Conservation (phyloP, 192 early-diverging fungal species). For the Entomortierella lignicola region DNA sequence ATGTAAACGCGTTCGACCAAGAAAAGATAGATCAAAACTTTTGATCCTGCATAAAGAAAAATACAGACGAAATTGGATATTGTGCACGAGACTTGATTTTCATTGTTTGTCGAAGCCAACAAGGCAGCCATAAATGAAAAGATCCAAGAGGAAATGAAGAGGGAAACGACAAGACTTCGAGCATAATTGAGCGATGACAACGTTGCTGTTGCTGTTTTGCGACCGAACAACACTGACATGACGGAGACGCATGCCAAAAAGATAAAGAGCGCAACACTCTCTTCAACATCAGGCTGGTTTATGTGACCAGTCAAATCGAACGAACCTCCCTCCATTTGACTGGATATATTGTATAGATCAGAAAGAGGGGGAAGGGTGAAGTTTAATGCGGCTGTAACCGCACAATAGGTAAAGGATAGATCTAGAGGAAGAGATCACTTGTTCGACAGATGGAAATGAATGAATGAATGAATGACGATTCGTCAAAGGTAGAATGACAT, state of each 20-base stretch:
- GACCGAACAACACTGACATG: constrained; percentile 31
- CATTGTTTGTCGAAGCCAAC: constrained; percentile 34
- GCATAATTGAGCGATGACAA: constrained; percentile 53
- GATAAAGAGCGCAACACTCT: constrained; percentile 24
- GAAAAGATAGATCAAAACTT: constrained; percentile 58
- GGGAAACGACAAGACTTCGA: constrained; percentile 46
- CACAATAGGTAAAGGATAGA: too few relatives aligned
- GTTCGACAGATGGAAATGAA: too few relatives aligned
- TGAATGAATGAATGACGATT: too few relatives aligned
- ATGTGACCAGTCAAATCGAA: neutral
- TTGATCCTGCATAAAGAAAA: constrained; percentile 51
- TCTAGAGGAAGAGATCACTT: too few relatives aligned
- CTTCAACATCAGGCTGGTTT: neutral
- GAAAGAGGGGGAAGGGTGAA: too few relatives aligned
- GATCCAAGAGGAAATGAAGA: constrained; percentile 57
- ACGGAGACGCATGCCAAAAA: constrained; percentile 22
- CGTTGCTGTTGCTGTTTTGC: constrained; percentile 24
- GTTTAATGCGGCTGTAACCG: too few relatives aligned
- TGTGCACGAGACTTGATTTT: constrained; percentile 16
- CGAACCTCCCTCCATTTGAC: too few relatives aligned
- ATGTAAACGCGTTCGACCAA: constrained; percentile 54
- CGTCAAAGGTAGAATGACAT: too few relatives aligned
- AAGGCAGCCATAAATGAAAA: constrained; percentile 53
- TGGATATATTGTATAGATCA: too few relatives aligned
- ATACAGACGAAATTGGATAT: constrained; percentile 41